These are phyloP conservation scores for Stenogyne calaminthoides DNA, from an alignment of 305 asterid genomes.

Conservation along the genomic window DNA sequence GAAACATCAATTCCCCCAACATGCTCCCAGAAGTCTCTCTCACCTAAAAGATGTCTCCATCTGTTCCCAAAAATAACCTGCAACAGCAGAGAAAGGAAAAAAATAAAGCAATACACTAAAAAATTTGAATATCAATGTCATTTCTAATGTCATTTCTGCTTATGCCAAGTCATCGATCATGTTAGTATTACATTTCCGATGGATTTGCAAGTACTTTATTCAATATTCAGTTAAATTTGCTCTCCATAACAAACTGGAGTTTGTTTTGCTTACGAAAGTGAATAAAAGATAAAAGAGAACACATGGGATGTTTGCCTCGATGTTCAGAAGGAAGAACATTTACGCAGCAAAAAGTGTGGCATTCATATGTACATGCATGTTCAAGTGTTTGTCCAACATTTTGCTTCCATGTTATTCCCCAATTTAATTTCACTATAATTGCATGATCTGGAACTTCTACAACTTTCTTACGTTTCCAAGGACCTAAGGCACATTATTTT, in stretches of 20 bases:
- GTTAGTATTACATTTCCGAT: neutral
- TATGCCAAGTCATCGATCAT: slow-evolving; percentile 7
- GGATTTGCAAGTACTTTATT: slow-evolving; percentile 12
- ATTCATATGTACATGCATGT: neutral
- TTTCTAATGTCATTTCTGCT: neutral
- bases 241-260: slow-evolving; percentile 11
- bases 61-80: slow-evolving; percentile 88
- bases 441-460: neutral
- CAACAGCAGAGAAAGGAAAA: slow-evolving; percentile 29
- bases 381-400: too few species aligned
- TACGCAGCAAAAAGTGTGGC: neutral
- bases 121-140: neutral
- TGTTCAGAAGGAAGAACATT: slow-evolving; percentile 8
- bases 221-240: neutral
- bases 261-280: neutral
- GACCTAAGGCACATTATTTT: too few species aligned
- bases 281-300: neutral
- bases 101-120: slow-evolving; percentile 28
- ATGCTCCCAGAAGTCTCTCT: slow-evolving; percentile 94
- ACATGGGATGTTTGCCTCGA: neutral
- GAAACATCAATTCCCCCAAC: slow-evolving; percentile 94
- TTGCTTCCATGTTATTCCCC: too few species aligned
- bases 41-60: slow-evolving; percentile 92
- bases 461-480: neutral
- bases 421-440: too few species aligned